Evolutionary conservation across 345 rosid genomes (phyloP).

Genomic region (Bruguiera gymnorhiza): DNA sequence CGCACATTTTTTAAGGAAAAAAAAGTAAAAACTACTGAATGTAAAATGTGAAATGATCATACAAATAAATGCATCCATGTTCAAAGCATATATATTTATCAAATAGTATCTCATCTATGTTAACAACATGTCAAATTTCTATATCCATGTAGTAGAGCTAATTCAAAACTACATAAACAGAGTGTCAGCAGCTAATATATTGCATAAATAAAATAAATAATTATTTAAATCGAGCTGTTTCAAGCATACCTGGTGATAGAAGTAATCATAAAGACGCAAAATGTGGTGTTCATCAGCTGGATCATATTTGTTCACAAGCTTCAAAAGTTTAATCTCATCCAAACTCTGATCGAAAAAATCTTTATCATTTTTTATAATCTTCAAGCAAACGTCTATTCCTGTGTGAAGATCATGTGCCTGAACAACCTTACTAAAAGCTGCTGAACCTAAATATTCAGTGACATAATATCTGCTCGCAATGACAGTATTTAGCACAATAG

Average conservation of each 20-base stretch:
- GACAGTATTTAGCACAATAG: slow-evolving; percentile 61
- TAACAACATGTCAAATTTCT: no score
- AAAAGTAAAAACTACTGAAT: no score
- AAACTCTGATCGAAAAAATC: slow-evolving; percentile 97
- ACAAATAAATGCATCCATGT: no score
- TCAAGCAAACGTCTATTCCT: slow-evolving; percentile 76
- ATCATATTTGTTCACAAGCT: slow-evolving; percentile 83
- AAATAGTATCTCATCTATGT: no score
- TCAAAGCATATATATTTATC: no score
- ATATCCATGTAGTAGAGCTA: no score
- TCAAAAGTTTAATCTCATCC: slow-evolving; percentile 91
- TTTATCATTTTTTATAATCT: slow-evolving; percentile 95
- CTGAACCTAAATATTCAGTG: slow-evolving; percentile 86
- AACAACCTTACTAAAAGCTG: slow-evolving; percentile 93
- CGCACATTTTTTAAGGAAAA: no score
- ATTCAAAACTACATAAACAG: neutral
- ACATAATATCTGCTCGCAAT: slow-evolving; percentile 86
- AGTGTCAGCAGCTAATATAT: neutral
- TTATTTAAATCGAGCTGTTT: neutral
- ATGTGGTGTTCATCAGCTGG: slow-evolving; percentile 80
- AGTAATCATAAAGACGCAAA: slow-evolving; percentile 90
- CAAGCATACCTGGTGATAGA: slow-evolving; percentile 72
- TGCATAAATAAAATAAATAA: neutral
- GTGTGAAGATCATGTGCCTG: slow-evolving; percentile 82
- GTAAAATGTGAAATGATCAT: no score